A percentile compares a stretch with the other conserved stretches of the same genome.
These are phyloP conservation scores for Ceratorhiza oryzae-sativae DNA, from an alignment of 1,284 basidiomycete species.

Conservation along the genomic window DNA sequence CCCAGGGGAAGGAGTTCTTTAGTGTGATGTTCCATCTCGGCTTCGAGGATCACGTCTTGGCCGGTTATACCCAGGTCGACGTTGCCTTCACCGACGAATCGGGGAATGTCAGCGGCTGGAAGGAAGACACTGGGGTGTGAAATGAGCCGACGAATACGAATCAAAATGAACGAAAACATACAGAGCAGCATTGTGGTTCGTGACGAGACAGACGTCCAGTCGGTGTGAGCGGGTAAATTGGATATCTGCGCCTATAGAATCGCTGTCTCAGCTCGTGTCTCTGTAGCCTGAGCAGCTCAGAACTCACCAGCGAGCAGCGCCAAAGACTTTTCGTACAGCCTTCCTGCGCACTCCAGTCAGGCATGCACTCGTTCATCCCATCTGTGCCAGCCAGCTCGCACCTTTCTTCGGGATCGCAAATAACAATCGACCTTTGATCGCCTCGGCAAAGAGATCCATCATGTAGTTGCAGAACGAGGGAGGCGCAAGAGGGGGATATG, in stretches of 20 bases:
- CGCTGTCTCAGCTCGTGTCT: background rate
- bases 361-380: background rate
- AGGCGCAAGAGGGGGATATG: background rate
- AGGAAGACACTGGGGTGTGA: slow-evolving; percentile 82
- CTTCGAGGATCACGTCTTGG: slow-evolving; percentile 96
- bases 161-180: slow-evolving; percentile 53
- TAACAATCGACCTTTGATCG: slow-evolving; percentile 74
- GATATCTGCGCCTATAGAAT: slow-evolving; percentile 87
- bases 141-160: too few relatives aligned
- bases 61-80: slow-evolving; percentile 92
- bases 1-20: slow-evolving; percentile 85
- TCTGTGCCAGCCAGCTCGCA: slow-evolving; percentile 47
- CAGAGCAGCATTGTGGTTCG: slow-evolving; percentile 94
- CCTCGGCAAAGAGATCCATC: slow-evolving; percentile 59
- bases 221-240: slow-evolving; percentile 91
- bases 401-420: slow-evolving; percentile 99
- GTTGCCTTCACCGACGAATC: slow-evolving; percentile 97
- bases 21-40: slow-evolving; percentile 78
- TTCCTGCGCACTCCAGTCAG: slow-evolving; percentile 58
- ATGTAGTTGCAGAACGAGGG: slow-evolving; percentile 26
- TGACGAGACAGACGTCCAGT: slow-evolving; percentile 90
- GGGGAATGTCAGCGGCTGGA: slow-evolving; percentile 96
- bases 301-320: slow-evolving; percentile 79
- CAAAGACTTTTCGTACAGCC: slow-evolving; percentile 92
- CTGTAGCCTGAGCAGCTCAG: slow-evolving; percentile 6